Conservation (phyloP, 1,284 basidiomycete species). For the Trametes versicolor region DNA sequence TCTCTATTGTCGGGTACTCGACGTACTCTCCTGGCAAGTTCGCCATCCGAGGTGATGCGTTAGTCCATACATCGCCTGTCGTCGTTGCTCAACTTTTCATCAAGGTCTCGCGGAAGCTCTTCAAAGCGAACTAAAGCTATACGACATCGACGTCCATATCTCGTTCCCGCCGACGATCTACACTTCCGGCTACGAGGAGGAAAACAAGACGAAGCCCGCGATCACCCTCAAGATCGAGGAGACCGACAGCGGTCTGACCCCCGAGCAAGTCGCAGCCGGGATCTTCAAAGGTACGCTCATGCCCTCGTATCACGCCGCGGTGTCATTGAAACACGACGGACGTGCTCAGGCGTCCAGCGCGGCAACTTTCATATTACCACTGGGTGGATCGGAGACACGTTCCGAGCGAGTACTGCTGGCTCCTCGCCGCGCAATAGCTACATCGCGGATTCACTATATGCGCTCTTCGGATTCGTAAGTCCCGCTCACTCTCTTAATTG, state of each 20-base stretch:
- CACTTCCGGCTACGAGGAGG: constrained; percentile 83
- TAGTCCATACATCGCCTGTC: constrained; percentile 11
- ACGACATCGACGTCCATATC: constrained; percentile 85
- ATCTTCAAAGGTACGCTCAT: constrained; percentile 76
- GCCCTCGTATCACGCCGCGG: constrained; percentile 87
- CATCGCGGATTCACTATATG: constrained; percentile 62
- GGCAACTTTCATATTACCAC: constrained; percentile 83
- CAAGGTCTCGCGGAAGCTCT: constrained; percentile 88
- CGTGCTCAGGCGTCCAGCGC: constrained; percentile 67
- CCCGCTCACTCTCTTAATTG: neutral
- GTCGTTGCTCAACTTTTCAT: neutral
- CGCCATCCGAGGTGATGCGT: constrained; percentile 81
- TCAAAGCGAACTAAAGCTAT: constrained; percentile 84
- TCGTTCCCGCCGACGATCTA: constrained; percentile 91
- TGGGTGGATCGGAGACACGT: constrained; percentile 76
- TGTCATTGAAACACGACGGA: neutral
- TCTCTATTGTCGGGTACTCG: constrained; percentile 86
- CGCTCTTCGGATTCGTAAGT: constrained; percentile 55
- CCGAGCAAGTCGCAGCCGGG: constrained; percentile 72
- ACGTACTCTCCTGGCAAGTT: constrained; percentile 92
- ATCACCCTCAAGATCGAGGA: constrained; percentile 88
- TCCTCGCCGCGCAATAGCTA: constrained; percentile 71
- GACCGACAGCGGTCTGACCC: constrained; percentile 70
- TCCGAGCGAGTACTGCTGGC: constrained; percentile 77
- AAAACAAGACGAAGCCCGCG: constrained; percentile 85